phyloP scores from a whole-genome alignment of 805 yeast species.

The Candida dendrica region DNA sequence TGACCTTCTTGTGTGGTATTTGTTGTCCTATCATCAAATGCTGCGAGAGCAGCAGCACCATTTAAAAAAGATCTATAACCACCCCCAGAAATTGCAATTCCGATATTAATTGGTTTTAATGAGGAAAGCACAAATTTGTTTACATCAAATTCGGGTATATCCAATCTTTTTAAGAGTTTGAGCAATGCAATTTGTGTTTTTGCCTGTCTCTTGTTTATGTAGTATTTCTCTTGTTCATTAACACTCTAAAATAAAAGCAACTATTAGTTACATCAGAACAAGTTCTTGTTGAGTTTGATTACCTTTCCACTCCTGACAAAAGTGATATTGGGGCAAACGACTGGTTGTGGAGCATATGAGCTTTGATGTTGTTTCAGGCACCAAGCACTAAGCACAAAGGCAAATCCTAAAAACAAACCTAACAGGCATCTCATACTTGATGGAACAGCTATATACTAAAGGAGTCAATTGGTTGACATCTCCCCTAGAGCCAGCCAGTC shows the following conservation, averaged over 20 bases:
- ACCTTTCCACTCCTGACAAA: constrained; percentile 17
- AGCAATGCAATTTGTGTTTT: constrained; percentile 24
- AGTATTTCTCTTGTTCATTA: constrained; percentile 15
- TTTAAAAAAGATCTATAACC: constrained; percentile 84
- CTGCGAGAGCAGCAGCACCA: constrained; percentile 81
- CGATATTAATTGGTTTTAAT: constrained; percentile 34
- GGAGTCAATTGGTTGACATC: too few species aligned
- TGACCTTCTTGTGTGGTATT: constrained; percentile 45
- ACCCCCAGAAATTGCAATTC: constrained; percentile 72
- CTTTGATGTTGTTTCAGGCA: too few species aligned
- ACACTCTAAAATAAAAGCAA: constrained; percentile 4
- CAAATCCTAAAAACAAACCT: too few species aligned
- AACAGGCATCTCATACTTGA: too few species aligned
- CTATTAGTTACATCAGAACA: too few species aligned
- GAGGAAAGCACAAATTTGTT: constrained; percentile 15
- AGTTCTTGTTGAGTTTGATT: too few species aligned
- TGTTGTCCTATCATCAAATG: constrained; percentile 65
- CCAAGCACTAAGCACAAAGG: background rate
- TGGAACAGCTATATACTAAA: too few species aligned
- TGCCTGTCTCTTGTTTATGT: constrained; percentile 23
- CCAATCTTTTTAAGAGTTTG: constrained; percentile 23
- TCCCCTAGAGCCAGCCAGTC: too few species aligned
- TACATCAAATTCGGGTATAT: constrained; percentile 28
- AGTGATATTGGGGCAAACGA: constrained; percentile 21
- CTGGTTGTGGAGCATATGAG: constrained; percentile 19